A percentile compares a stretch with the other conserved stretches of the same genome.
Conservation (phyloP, 2,329 filamentous ascomycete genomes). For the Ceratocystis colombiana region DNA sequence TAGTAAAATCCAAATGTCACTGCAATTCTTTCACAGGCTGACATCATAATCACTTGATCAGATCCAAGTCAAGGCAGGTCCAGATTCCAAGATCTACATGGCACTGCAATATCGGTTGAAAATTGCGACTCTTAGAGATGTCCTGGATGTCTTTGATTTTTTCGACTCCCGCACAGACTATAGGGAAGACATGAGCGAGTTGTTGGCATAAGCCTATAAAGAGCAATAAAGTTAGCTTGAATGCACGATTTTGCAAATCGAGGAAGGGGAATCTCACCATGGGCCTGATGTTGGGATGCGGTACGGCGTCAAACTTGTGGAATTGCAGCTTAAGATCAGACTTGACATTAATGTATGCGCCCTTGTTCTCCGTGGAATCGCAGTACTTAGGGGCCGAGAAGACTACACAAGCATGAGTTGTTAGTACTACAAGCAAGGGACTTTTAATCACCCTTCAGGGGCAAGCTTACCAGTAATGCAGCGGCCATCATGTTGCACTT, state of each 20-base stretch:
- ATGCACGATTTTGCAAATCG: neutral
- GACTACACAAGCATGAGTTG: slow-evolving; percentile 41
- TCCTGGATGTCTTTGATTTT: slow-evolving; percentile 20
- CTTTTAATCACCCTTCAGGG: neutral
- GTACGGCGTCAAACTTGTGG: slow-evolving; percentile 90
- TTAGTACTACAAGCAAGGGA: slow-evolving; percentile 9
- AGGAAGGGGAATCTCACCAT: slow-evolving; percentile 50
- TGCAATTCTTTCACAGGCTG: neutral
- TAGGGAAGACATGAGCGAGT: slow-evolving; percentile 56
- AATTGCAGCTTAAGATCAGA: slow-evolving; percentile 85
- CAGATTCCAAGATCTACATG: neutral
- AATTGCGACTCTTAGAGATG: slow-evolving; percentile 5
- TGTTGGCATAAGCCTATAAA: slow-evolving; percentile 67
- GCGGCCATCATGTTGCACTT: slow-evolving; percentile 88
- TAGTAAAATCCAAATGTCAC: neutral
- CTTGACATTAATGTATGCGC: slow-evolving; percentile 94
- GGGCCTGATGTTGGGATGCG: slow-evolving; percentile 87
- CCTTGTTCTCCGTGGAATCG: slow-evolving; percentile 95
- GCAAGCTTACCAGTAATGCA: slow-evolving; percentile 71
- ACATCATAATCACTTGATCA: slow-evolving; percentile 3
- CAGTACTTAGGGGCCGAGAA: slow-evolving; percentile 98
- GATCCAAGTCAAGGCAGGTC: neutral
- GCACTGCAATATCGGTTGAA: neutral
- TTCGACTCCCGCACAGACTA: slow-evolving; percentile 14
- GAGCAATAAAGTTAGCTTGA: neutral